These are phyloP conservation scores for Ammopiptanthus mongolicus DNA, from an alignment of 306 rosid genomes.

Conservation along the genomic window DNA sequence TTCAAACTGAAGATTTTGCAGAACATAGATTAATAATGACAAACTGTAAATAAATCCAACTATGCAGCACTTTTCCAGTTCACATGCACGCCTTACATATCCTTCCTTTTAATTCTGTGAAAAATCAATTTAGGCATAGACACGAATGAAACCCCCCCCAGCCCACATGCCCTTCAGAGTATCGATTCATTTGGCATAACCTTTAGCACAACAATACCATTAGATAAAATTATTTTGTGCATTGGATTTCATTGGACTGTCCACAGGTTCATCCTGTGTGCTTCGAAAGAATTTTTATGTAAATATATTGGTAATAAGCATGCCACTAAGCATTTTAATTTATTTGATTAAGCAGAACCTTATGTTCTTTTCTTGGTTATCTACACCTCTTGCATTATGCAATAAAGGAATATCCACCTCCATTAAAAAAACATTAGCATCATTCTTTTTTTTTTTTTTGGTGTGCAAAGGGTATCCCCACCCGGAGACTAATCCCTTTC, in stretches of 20 bases:
- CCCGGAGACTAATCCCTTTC: no score
- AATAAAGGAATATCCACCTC: no score
- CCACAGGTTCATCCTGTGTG: neutral
- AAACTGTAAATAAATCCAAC: neutral
- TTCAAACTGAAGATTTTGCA: neutral
- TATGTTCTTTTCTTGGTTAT: no score
- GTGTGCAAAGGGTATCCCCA: no score
- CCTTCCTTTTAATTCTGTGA: neutral
- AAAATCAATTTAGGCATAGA: neutral
- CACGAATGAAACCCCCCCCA: neutral
- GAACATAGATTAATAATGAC: neutral
- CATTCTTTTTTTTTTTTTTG: no score
- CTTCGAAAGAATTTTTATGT: neutral
- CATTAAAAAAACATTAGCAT: no score
- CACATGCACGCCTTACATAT: neutral
- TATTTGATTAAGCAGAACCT: neutral
- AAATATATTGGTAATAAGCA: neutral
- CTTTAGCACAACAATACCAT: neutral
- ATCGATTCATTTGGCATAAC: neutral
- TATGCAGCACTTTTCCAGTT: neutral
- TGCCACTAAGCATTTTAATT: neutral
- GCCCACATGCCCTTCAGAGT: neutral
- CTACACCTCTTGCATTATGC: no score
- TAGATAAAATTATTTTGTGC: neutral
- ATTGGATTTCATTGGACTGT: neutral